Evolutionary conservation across 1,284 basidiomycete genomes (phyloP), one percentile per base, ranked within the genome.

Genomic region (Austroboletus novae-zelandiae): DNA sequence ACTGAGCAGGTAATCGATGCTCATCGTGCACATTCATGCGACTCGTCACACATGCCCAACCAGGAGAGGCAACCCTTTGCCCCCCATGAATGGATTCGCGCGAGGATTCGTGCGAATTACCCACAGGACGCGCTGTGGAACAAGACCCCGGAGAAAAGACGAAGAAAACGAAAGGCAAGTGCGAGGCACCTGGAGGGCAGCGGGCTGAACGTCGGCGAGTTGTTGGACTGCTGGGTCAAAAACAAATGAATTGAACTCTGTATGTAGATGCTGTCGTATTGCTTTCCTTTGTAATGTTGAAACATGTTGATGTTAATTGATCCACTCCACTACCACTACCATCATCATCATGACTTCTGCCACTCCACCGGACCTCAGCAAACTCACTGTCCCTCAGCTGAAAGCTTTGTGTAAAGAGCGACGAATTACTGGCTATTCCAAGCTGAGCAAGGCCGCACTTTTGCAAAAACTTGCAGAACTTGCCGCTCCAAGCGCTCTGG

Each of bases 391-490:
- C 9, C 64, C 79, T 37, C 81, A 83, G 57, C 74, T 89, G 20
- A 86, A 81, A 60, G 74, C 74, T 3, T 54, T 87, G 18, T 89
- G 84, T 67, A 89, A 84, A 61, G 83, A 83, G 48, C 75, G 68
- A 45, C 70, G 74, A 18, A 69, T 89, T 18, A 61, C 71, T 32
- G 83, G 82, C 0, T 89, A 86, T 61, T 86, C 84, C 9, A 89
- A 85, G 61, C 76, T 87, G 11, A 62, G 67, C 29, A 88, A 88
- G 63, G 66, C 71, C 47, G 77, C 72, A 4, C 72, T 89, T 25
- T 61, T 89, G 18, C 70, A 75, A 53, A 84, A 75, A 59, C 69
- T 87, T 11, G 49, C 43, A 1, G 49, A 52, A 4, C 36, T 43
- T 23, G 10, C 29, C 27, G 43, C 41, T 32, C 30, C 30, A 9